Evolutionary conservation across 2,329 filamentous ascomycete genomes (phyloP), one percentile per base, ranked within the genome.

Genomic region (Penicillium italicum): DNA sequence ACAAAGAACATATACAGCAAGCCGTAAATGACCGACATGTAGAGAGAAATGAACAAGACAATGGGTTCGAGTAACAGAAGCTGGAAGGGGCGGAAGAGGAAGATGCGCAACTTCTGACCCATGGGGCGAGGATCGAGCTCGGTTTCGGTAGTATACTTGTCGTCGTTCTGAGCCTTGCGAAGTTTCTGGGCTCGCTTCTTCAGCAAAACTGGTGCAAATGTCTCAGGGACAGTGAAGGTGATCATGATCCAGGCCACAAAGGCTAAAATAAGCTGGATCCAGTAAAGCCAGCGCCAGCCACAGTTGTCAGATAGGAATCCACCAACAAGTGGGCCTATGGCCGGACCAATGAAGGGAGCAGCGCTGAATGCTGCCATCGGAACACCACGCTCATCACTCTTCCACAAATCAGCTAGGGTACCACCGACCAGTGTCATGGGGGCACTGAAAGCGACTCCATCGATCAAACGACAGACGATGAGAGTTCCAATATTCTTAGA

Each of bases 191-290:
- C 91, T 12, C 90, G 82, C 30, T 76, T 76, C 50, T 83, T 82
- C 16, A 97, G 82, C 48, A 96, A 85, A 0, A 85, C 88, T 0
- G 91, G 90, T 0, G 90, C 86, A 70, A 94, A 96, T 0, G 91
- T 96, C 73, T 96, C 91, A 1, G 90, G 90, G 0, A 96, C 87
- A n/a, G 90, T 94, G 74, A 95, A 92, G 30, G 86, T 87, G 72
- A 94, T 91, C 57, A 93, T 70, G 18, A 88, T 57, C 84, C 88
- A 94, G 63, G 87, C 82, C 46, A 86, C 69, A 14, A 80, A 85
- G 26, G 88, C 79, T 12, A 94, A 69, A 66, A 96, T 95, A 11
- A 94, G 78, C 68, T 93, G 90, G 63, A 96, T 83, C 87, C 89
- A 93, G 77, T 94, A 94, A 0, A 94, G 78, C 89, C 89, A 94